Percentiles rank a stretch among this genome's conserved stretches.
Evolutionary conservation across 177 flowering plant species (phyloP).

Genomic region (Vitis hybrid): DNA sequence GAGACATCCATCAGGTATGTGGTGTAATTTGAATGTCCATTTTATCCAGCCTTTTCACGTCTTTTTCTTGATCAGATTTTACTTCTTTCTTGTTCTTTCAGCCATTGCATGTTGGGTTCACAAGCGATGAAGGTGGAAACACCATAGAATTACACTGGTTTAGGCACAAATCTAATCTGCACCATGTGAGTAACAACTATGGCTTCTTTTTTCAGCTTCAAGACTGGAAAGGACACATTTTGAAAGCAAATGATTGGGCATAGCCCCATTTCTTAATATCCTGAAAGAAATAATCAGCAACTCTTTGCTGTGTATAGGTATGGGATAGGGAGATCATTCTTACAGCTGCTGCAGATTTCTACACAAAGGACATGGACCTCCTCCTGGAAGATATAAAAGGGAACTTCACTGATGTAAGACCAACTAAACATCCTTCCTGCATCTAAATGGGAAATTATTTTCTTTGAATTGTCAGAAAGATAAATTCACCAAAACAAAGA

Average conservation of each 20-base stretch:
- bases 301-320: slow-evolving; percentile 41
- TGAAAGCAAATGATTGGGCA: neutral
- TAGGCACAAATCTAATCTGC: slow-evolving; percentile 87
- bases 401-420: slow-evolving; percentile 74
- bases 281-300: neutral
- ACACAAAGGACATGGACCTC: slow-evolving; percentile 61
- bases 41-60: neutral
- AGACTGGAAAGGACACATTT: neutral
- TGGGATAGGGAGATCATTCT: slow-evolving; percentile 96
- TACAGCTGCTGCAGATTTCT: slow-evolving; percentile 61
- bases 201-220: neutral
- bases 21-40: neutral
- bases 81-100: slow-evolving; percentile 19
- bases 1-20: slow-evolving; percentile 93
- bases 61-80: neutral
- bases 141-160: slow-evolving; percentile 78
- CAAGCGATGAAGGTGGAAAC: slow-evolving; percentile 88
- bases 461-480: too few species aligned
- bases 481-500: neutral
- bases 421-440: neutral
- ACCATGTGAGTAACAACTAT: slow-evolving; percentile 64
- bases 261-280: neutral
- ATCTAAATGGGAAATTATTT: neutral
- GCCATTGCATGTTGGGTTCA: slow-evolving; percentile 95
- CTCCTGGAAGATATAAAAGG: slow-evolving; percentile 58